Percentiles rank a stretch among this genome's conserved stretches.
phyloP scores from a whole-genome alignment of 805 yeast genomes.

The Nakazawaea molendinolei region DNA sequence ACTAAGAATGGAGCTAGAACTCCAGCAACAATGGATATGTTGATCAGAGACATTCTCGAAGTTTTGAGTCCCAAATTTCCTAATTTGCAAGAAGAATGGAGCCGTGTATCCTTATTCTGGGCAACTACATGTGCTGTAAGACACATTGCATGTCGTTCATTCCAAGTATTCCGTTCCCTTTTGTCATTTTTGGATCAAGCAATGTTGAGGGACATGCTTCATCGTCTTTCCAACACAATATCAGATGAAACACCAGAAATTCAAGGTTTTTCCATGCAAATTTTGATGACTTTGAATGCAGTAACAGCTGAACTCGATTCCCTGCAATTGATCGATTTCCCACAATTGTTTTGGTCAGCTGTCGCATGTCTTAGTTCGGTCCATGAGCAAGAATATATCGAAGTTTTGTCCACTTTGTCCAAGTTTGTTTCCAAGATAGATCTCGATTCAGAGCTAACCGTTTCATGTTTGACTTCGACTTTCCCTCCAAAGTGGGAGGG shows the following conservation, averaged over 20 bases:
- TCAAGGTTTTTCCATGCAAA: constrained; percentile 96
- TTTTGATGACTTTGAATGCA: constrained; percentile 91
- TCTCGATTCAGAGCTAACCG: constrained; percentile 77
- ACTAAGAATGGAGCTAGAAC: constrained; percentile 77
- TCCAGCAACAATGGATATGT: constrained; percentile 75
- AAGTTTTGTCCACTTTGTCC: constrained; percentile 72
- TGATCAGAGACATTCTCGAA: constrained; percentile 57
- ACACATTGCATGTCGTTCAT: constrained; percentile 94
- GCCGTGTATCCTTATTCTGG: constrained; percentile 78
- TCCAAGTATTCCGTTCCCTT: constrained; percentile 84
- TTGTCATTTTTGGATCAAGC: constrained; percentile 75
- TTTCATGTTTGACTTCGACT: constrained; percentile 71
- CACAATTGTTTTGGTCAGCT: constrained; percentile 92
- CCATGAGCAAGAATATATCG: constrained; percentile 90
- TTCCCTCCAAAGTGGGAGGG: constrained; percentile 98
- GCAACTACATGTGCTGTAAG: constrained; percentile 97
- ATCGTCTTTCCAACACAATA: constrained; percentile 85
- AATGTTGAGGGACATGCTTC: constrained; percentile 91
- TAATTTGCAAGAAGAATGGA: constrained; percentile 74
- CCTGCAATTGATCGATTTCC: constrained; percentile 74
- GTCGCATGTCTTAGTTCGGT: constrained; percentile 87
- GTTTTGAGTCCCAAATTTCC: constrained; percentile 44
- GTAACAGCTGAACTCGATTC: constrained; percentile 80
- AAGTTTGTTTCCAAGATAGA: constrained; percentile 85
- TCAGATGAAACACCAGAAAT: constrained; percentile 86